Base-by-base conservation (phyloP, 345 rosid species). In the Tarenaya hassleriana region DNA sequence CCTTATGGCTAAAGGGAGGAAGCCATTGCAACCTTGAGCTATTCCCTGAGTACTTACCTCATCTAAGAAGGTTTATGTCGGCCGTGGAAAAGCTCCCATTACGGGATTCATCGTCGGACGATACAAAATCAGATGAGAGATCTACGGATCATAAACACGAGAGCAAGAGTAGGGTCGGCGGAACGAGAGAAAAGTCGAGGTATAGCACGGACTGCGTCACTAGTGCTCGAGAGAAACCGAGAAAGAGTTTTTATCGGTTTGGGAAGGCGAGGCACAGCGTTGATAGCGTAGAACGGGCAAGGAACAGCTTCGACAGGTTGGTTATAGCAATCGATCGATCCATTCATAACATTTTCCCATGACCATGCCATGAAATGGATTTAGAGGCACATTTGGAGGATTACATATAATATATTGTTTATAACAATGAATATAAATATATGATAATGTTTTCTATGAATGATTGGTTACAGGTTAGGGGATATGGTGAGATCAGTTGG, bases 301-400 rank as follows among this genome's bases (percentile, higher is more conserved):
- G 95, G 56, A 89, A 79, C 44, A 89, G 95, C 77, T 73, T 89
- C 11, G 95, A 89, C 57, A 64, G 94, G 95, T 86, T 32, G 71
- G 79, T 62, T 9, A 15, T 10, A 18, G 10, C 15, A 8, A 41
- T 41, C 16, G 1, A 14, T 33, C 7, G 18, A 27, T 43, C 37
- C 34, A 11, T 14, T 43, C 50, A 43, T 52, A 1, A 14, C 33
- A 2, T 7, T 5, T 8, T 42, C 33, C n/a, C n/a, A n/a, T n/a
- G n/a, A n/a, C n/a, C n/a, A n/a, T n/a, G n/a, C n/a, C n/a, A n/a
- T n/a, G n/a, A n/a, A n/a, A n/a, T n/a, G n/a, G n/a, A n/a, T n/a
- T n/a, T n/a, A n/a, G n/a, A n/a, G n/a, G n/a, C n/a, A n/a, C n/a
- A n/a, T n/a, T n/a, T n/a, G n/a, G n/a, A n/a, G n/a, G n/a, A n/a